Conservation (phyloP, 495 filamentous ascomycete genomes). For the Penicillium goetzii region DNA sequence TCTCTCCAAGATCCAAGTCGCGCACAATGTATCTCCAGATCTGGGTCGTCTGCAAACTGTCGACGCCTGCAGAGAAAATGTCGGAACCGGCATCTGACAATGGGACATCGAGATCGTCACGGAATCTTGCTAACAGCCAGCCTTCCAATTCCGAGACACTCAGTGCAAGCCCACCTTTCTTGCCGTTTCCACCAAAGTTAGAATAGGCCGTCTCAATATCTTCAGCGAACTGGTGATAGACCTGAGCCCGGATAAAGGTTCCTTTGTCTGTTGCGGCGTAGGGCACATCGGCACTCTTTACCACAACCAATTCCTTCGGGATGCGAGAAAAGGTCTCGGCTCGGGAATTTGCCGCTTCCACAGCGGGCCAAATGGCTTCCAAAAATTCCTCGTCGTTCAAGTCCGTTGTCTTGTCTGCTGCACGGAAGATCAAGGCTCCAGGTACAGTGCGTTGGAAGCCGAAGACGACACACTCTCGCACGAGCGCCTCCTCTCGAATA, state of each 20-base stretch:
- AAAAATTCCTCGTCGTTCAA: slow-evolving; percentile 51
- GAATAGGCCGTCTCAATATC: slow-evolving; percentile 54
- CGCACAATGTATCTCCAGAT: slow-evolving; percentile 47
- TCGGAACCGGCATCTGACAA: slow-evolving; percentile 43
- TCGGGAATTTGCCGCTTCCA: slow-evolving; percentile 52
- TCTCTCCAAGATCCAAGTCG: slow-evolving; percentile 34
- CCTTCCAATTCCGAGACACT: slow-evolving; percentile 28
- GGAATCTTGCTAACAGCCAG: slow-evolving; percentile 34
- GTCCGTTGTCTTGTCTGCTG: slow-evolving; percentile 35
- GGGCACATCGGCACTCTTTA: slow-evolving; percentile 46
- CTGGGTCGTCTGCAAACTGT: slow-evolving; percentile 56
- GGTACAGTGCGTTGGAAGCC: slow-evolving; percentile 43
- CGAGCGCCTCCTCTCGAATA: slow-evolving; percentile 38
- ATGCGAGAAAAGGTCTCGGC: slow-evolving; percentile 58
- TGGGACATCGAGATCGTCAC: slow-evolving; percentile 28
- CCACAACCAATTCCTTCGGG: slow-evolving; percentile 55
- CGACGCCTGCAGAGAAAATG: slow-evolving; percentile 58
- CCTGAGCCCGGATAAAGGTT: slow-evolving; percentile 57
- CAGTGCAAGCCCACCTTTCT: slow-evolving; percentile 25
- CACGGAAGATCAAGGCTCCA: slow-evolving; percentile 53
- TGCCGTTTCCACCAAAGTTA: slow-evolving; percentile 28
- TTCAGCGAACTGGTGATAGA: slow-evolving; percentile 53
- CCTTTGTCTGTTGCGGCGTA: slow-evolving; percentile 61
- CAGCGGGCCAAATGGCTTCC: slow-evolving; percentile 55
- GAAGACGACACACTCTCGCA: slow-evolving; percentile 47